Evolutionary conservation across 306 rosid genomes (phyloP).

Genomic region (Amphicarpaea edgeworthii): DNA sequence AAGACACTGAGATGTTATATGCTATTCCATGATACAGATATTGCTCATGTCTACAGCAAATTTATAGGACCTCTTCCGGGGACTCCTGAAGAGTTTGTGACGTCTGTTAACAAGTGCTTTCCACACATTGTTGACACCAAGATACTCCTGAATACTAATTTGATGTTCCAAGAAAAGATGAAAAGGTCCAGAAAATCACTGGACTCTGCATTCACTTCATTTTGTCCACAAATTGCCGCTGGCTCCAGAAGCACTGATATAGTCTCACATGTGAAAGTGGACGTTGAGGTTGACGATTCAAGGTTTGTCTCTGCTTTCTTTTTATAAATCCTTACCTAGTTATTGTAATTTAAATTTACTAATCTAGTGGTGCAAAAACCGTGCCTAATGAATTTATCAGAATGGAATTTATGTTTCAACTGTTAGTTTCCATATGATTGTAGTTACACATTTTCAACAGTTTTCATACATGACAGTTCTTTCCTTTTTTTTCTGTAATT

Average conservation of each 20-base stretch:
- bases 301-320: conserved; percentile 64
- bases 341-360: conserved; percentile 5
- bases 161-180: conserved; percentile 69
- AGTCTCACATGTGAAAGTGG: conserved; percentile 63
- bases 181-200: conserved; percentile 74
- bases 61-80: conserved; percentile 88
- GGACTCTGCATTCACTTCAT: conserved; percentile 73
- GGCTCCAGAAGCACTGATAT: conserved; percentile 55
- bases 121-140: conserved; percentile 86
- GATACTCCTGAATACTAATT: conserved; percentile 68
- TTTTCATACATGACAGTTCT: conserved; percentile 13
- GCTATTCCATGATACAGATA: conserved; percentile 65
- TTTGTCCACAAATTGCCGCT: conserved; percentile 80
- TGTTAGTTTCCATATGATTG: conserved; percentile 29
- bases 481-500: conserved; percentile 23
- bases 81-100: conserved; percentile 76
- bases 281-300: conserved; percentile 79
- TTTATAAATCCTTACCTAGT: conserved; percentile 16
- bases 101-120: conserved; percentile 76
- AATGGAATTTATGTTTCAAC: conserved; percentile 33
- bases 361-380: conserved; percentile 8
- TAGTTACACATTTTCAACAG: conserved; percentile 16
- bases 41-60: conserved; percentile 84
- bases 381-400: neutral
- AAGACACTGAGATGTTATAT: conserved; percentile 41